These are phyloP conservation scores for Hyphopichia pseudoburtonii DNA, from an alignment of 1,139 yeast genomes.

Conservation along the genomic window DNA sequence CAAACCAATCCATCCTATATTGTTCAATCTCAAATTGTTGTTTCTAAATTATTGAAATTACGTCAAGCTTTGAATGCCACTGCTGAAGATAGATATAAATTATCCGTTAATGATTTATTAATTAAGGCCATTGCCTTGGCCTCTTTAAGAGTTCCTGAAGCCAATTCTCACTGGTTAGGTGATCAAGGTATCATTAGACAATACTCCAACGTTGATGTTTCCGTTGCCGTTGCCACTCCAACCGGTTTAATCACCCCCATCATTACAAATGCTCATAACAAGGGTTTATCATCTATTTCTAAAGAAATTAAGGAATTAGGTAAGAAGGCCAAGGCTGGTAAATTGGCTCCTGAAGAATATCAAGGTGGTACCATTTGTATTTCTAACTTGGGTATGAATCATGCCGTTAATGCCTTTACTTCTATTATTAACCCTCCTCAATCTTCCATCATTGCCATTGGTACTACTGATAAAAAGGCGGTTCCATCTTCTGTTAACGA, in stretches of 20 bases:
- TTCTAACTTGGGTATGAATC: constrained; percentile 98
- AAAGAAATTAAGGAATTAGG: constrained; percentile 87
- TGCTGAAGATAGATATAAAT: constrained; percentile 84
- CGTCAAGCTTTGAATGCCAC: constrained; percentile 86
- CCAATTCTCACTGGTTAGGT: constrained; percentile 92
- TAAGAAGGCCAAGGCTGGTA: constrained; percentile 92
- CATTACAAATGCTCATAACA: constrained; percentile 79
- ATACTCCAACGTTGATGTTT: constrained; percentile 88
- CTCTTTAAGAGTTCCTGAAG: constrained; percentile 86
- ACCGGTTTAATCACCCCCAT: constrained; percentile 97
- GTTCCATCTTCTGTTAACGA: constrained; percentile 90
- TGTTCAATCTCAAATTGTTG: constrained; percentile 83
- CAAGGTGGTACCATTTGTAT: constrained; percentile 99
- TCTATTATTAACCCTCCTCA: constrained; percentile 99
- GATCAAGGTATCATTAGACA: constrained; percentile 88
- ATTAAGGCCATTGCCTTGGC: constrained; percentile 95
- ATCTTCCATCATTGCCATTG: constrained; percentile 88
- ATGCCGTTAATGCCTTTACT: constrained; percentile 87
- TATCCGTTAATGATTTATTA: constrained; percentile 91
- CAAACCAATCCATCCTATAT: constrained; percentile 88
- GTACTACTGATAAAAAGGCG: constrained; percentile 90
- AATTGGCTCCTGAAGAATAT: constrained; percentile 92
- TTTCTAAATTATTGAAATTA: constrained; percentile 85
- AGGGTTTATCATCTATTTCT: constrained; percentile 84
- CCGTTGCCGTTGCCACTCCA: constrained; percentile 98